Percentiles rank a stretch among this genome's conserved stretches.
Evolutionary conservation across 2,329 filamentous ascomycete species (phyloP).

Genomic region (Penicillium decumbens): DNA sequence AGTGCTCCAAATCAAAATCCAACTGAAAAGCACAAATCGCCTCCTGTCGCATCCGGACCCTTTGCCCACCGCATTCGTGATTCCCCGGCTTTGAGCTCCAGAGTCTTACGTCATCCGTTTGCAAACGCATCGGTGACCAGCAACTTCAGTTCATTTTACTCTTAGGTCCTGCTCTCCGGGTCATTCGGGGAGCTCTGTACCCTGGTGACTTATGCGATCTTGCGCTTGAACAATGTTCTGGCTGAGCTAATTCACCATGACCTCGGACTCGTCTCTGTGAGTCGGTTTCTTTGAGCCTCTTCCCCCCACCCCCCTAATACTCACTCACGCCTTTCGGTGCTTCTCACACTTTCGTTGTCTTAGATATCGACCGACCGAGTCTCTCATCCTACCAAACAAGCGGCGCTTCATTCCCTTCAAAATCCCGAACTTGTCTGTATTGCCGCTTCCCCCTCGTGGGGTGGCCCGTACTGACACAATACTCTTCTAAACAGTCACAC

Average conservation of each 20-base stretch:
- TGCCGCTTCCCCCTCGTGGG: conserved; percentile 13
- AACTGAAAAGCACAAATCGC: background rate
- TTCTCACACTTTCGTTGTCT: conserved; percentile 9
- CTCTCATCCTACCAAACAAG: conserved; percentile 56
- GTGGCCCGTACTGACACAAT: conserved; percentile 9
- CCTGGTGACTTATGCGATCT: conserved; percentile 10
- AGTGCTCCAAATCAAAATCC: background rate
- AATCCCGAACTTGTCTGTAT: conserved; percentile 60
- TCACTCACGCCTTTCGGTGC: background rate
- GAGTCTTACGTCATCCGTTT: conserved; percentile 36
- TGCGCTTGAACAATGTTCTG: conserved; percentile 32
- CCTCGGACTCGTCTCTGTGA: conserved; percentile 38
- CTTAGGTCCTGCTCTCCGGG: conserved; percentile 1
- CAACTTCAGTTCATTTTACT: conserved; percentile 3
- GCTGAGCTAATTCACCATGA: conserved; percentile 37
- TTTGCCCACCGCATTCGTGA: conserved; percentile 22
- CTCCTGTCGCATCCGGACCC: conserved; percentile 6
- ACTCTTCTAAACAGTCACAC: conserved; percentile 32
- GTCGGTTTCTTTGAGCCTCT: conserved; percentile 23
- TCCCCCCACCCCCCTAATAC: background rate
- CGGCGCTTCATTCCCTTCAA: conserved; percentile 64
- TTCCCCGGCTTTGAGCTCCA: conserved; percentile 31
- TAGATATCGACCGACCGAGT: conserved; percentile 63
- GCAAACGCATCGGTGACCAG: conserved; percentile 15
- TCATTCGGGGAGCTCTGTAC: conserved; percentile 6